These are phyloP conservation scores for Epichloe baconii DNA, from an alignment of 2,329 filamentous ascomycete species.

Conservation along the genomic window DNA sequence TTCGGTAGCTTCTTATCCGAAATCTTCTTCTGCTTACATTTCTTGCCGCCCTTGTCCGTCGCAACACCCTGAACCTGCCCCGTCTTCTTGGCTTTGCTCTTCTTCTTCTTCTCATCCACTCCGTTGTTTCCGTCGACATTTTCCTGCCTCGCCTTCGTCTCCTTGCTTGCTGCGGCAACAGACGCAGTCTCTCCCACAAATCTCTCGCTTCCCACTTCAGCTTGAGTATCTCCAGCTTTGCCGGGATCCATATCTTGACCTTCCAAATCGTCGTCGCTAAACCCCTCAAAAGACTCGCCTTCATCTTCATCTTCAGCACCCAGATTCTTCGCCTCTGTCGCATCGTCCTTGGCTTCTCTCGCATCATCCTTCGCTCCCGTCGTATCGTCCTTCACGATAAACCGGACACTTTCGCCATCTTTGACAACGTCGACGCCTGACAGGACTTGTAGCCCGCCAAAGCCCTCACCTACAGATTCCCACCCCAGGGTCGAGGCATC, in stretches of 20 bases:
- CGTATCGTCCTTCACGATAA: slow-evolving; percentile 28
- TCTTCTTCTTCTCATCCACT: slow-evolving; percentile 10
- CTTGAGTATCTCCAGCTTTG: slow-evolving; percentile 19
- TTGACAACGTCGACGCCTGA: slow-evolving; percentile 79
- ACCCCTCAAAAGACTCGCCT: slow-evolving; percentile 51
- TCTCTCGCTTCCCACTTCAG: slow-evolving; percentile 16
- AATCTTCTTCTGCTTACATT: slow-evolving; percentile 18
- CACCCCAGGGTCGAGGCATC: slow-evolving; percentile 39
- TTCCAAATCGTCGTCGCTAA: slow-evolving; percentile 36
- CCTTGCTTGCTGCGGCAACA: not conserved
- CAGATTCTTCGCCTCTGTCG: slow-evolving; percentile 7
- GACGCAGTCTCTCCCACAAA: not conserved
- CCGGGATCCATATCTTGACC: slow-evolving; percentile 18
- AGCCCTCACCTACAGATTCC: slow-evolving; percentile 80
- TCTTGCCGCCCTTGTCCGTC: slow-evolving; percentile 1
- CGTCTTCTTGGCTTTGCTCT: slow-evolving; percentile 11
- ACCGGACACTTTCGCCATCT: slow-evolving; percentile 44
- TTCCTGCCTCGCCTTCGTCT: slow-evolving; percentile 3
- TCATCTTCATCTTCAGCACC: slow-evolving; percentile 17
- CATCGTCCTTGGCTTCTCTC: slow-evolving; percentile 14
- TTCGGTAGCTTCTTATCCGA: slow-evolving; percentile 22
- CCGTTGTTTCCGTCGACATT: not conserved
- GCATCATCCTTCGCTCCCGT: slow-evolving; percentile 10
- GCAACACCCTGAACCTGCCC: slow-evolving; percentile 10
- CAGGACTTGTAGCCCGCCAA: slow-evolving; percentile 83